Base-by-base conservation (phyloP, 768 basidiomycete genomes). In the Leucocoprinus sp. region DNA sequence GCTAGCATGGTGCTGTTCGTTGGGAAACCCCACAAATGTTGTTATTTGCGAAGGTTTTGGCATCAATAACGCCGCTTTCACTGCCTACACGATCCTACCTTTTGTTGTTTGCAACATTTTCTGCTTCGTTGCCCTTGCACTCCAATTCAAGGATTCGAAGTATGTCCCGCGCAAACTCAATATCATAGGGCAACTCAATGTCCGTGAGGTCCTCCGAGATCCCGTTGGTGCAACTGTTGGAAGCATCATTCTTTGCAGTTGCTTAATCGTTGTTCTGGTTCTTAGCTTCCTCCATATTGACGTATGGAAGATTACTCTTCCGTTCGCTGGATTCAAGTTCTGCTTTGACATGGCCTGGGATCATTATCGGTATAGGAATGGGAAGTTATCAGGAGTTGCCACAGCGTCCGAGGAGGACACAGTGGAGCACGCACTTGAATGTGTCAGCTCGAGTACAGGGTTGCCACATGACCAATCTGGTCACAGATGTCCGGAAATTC, bases 21-120 rank as follows among this genome's bases (percentile, higher is more conserved):
- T 2, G 86, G 85, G 0, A 98, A n/a, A 97, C 57, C 91, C 89
- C 1, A 98, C 95, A 1, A 98, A 97, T 56, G 82, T 96, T 17
- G 85, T 98, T 37, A 79, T 96, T 18, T 86, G 89, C 40, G 90
- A 89, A 43, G 89, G 90, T 0, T 92, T 96, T 59, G 58, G 67
- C 3, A 71, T 95, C 37, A 82, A 84, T 39, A 87, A 88, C 51
- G 74, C 76, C 7, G 76, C 78, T 0, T 93, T 85, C 63, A 87
- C 85, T 0, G 85, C 83, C 0, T 91, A 91, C 63, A 78, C 84
- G 12, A 82, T 88, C 39, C 66, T 93, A 9, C 90, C 92, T 0
- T 86, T 91, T 55, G 57, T 93, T 22, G 81, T 75, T 2, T 69
- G 82, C 70, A 60, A 57, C 68, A 37, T 80, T n/a, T 71, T 78